Percentiles rank a stretch among this genome's conserved stretches.
phyloP scores from a whole-genome alignment of 1,284 basidiomycete genomes.

The Mrakiaceae sp. region DNA sequence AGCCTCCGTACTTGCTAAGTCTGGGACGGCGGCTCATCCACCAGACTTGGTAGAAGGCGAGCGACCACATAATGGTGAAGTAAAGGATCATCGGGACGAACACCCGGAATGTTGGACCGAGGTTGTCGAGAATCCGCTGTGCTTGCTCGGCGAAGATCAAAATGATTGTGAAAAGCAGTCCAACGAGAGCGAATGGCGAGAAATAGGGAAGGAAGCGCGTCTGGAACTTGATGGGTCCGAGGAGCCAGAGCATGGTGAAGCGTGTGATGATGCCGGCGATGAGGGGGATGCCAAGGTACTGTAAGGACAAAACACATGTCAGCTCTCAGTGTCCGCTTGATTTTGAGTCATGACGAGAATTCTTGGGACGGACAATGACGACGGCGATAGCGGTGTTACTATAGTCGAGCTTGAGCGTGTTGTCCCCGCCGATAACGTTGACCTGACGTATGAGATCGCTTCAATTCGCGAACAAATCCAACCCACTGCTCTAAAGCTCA shows the following conservation, averaged over 20 bases:
- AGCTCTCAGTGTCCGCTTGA: too few relatives aligned
- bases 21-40: constrained; percentile 33
- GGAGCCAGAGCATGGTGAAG: constrained; percentile 40
- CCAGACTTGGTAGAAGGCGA: constrained; percentile 49
- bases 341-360: constrained; percentile 8
- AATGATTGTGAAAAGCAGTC: constrained; percentile 55
- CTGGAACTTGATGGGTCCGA: constrained; percentile 44
- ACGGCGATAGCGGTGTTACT: constrained; percentile 61
- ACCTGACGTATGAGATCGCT: constrained; percentile 25
- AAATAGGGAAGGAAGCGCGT: constrained; percentile 55
- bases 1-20: constrained; percentile 31
- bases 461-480: too few relatives aligned
- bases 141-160: constrained; percentile 59
- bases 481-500: too few relatives aligned
- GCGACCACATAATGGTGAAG: constrained; percentile 65
- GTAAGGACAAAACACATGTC: constrained; percentile 1
- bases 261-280: constrained; percentile 59
- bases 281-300: constrained; percentile 64
- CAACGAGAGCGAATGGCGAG: constrained; percentile 57
- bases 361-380: constrained; percentile 38
- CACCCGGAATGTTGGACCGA: constrained; percentile 62
- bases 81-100: constrained; percentile 70
- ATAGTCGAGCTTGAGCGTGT: constrained; percentile 48
- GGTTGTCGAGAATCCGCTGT: constrained; percentile 50
- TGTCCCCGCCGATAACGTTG: constrained; percentile 50